Conservation (phyloP, 805 yeast genomes). For the Metschnikowia drakensbergensis region DNA sequence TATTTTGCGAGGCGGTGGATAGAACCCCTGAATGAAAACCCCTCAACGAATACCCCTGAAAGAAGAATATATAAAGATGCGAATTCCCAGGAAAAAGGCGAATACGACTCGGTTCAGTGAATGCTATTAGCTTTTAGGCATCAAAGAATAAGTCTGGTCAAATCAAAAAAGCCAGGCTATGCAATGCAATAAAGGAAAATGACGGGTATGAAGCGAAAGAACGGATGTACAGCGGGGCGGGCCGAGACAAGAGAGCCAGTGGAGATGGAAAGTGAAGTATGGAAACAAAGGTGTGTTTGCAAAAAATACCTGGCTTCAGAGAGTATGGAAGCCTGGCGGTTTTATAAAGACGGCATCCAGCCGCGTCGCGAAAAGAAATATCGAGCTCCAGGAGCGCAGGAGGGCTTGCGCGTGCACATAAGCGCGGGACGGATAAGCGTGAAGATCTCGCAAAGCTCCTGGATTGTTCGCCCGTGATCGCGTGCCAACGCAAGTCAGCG, state of each 20-base stretch:
- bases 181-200: not conserved
- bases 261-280: not conserved
- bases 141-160: not conserved
- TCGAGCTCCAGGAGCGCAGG: constrained; percentile 16
- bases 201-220: not conserved
- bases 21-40: not conserved
- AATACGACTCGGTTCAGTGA: not conserved
- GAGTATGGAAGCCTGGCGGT: not conserved
- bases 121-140: not conserved
- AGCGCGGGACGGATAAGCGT: constrained; percentile 6
- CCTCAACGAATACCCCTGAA: not conserved
- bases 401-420: constrained; percentile 11
- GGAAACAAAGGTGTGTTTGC: not conserved
- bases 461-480: not conserved
- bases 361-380: constrained; percentile 17
- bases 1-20: not conserved
- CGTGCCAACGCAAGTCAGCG: not conserved
- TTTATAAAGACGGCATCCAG: constrained; percentile 6
- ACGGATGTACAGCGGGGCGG: constrained; percentile 2
- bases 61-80: not conserved
- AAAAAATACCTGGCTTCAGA: not conserved
- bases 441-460: constrained; percentile 6
- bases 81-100: not conserved
- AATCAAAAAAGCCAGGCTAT: not conserved
- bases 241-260: not conserved